These are phyloP conservation scores for Bjerkandera adusta DNA, from an alignment of 1,284 basidiomycete genomes.

Conservation along the genomic window DNA sequence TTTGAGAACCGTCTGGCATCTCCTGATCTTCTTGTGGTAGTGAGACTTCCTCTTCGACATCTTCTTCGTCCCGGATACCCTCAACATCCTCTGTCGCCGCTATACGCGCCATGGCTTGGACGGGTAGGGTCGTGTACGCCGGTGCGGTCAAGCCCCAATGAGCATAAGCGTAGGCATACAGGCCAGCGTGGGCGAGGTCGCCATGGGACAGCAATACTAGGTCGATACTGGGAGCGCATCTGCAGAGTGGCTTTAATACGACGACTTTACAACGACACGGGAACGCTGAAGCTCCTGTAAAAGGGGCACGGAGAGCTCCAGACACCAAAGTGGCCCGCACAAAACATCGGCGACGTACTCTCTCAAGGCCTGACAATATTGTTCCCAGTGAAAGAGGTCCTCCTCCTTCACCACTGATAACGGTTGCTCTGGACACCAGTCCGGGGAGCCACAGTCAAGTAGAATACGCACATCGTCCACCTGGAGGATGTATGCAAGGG, in stretches of 20 bases:
- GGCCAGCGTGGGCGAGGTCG: constrained; percentile 83
- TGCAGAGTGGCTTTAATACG: constrained; percentile 27
- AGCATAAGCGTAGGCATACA: constrained; percentile 90
- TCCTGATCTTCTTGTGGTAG: constrained; percentile 15
- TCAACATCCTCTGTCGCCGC: constrained; percentile 85
- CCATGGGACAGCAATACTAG: constrained; percentile 93
- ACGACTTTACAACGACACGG: background rate
- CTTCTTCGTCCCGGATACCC: constrained; percentile 74
- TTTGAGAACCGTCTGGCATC: constrained; percentile 6
- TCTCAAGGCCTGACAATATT: constrained; percentile 64
- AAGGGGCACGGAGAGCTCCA: background rate
- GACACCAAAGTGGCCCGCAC: too few species aligned
- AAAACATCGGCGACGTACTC: constrained; percentile 45
- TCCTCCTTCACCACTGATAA: constrained; percentile 32
- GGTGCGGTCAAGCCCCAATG: constrained; percentile 89
- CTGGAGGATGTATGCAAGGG: constrained; percentile 85
- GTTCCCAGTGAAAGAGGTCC: constrained; percentile 47
- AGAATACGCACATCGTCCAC: constrained; percentile 94
- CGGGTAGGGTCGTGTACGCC: constrained; percentile 94
- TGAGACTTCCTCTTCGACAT: constrained; percentile 38
- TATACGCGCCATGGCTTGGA: constrained; percentile 94
- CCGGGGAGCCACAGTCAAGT: constrained; percentile 91
- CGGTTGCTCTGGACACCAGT: constrained; percentile 73
- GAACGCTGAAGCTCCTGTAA: background rate
- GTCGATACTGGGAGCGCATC: constrained; percentile 74